Evolutionary conservation across 208 protist genomes (phyloP).

Genomic region (Perkinsela sp.): DNA sequence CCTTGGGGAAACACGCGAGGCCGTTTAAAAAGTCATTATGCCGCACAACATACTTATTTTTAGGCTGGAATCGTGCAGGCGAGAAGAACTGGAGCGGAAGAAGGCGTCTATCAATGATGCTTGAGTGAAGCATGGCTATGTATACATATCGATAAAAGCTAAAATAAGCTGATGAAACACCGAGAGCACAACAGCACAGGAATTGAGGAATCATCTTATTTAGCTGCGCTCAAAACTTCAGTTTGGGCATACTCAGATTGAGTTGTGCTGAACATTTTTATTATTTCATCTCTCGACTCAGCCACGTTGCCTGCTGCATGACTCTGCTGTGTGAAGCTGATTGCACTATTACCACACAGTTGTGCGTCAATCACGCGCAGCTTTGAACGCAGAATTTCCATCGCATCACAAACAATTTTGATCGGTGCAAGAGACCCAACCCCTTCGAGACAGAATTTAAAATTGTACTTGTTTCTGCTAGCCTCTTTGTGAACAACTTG

Average conservation of each 20-base stretch:
- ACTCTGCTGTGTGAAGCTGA: not conserved
- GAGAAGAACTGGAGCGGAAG: not conserved
- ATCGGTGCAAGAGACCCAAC: slow-evolving; percentile 52
- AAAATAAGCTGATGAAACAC: no score
- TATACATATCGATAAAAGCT: no score
- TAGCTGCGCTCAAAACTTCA: slow-evolving; percentile 1
- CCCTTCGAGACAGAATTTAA: slow-evolving; percentile 63
- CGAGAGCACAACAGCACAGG: no score
- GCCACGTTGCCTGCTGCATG: not conserved
- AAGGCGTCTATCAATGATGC: no score
- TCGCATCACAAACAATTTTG: slow-evolving; percentile 42
- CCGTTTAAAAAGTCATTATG: not conserved
- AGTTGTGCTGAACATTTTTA: not conserved
- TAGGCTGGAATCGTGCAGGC: not conserved
- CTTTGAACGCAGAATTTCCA: slow-evolving; percentile 44
- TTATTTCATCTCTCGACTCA: not conserved
- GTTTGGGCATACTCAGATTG: not conserved
- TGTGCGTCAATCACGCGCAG: slow-evolving; percentile 6
- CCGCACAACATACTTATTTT: not conserved
- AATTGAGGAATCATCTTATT: no score
- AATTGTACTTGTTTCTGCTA: slow-evolving; percentile 36
- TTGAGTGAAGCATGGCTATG: no score
- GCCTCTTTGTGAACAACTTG: slow-evolving; percentile 39
- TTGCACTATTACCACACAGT: not conserved
- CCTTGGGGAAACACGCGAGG: not conserved